A percentile compares a stretch with the other conserved stretches of the same genome.
Conservation (phyloP, 2,329 filamentous ascomycete species). For the Metarhizium brunneum region DNA sequence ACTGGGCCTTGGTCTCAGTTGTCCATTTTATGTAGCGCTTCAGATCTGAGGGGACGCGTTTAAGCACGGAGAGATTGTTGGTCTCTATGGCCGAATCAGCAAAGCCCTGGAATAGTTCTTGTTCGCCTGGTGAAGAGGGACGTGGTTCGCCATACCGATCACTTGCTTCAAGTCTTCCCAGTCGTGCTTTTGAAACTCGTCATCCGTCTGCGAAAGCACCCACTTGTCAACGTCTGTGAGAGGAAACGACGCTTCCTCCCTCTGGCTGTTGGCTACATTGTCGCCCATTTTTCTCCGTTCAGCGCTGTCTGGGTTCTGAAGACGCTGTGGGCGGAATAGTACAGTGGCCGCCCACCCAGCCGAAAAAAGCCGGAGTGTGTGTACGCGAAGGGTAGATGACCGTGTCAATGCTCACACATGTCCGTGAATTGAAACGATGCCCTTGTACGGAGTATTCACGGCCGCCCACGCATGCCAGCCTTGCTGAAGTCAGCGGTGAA, state of each 20-base stretch:
- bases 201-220: slow-evolving; percentile 56
- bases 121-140: background rate
- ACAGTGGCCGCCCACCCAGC: too few species aligned
- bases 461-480: background rate
- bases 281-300: slow-evolving; percentile 29
- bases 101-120: too few species aligned
- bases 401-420: too few species aligned
- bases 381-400: too few species aligned
- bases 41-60: slow-evolving; percentile 72
- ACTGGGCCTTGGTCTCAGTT: slow-evolving; percentile 55
- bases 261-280: slow-evolving; percentile 6
- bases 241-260: slow-evolving; percentile 44
- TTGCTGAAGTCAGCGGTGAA: background rate
- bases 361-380: too few species aligned
- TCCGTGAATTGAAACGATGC: background rate
- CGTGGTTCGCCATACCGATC: slow-evolving; percentile 38
- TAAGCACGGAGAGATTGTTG: slow-evolving; percentile 64
- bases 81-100: slow-evolving; percentile 23
- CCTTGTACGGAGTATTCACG: background rate
- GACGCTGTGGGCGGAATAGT: too few species aligned
- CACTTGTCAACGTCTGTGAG: slow-evolving; percentile 49
- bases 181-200: slow-evolving; percentile 58
- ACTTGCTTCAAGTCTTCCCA: slow-evolving; percentile 67
- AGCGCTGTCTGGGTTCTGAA: too few species aligned
- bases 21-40: slow-evolving; percentile 74